Evolutionary conservation across 2,329 filamentous ascomycete genomes (phyloP), one percentile per base, ranked within the genome.

Genomic region (Colletotrichum gigasporum): DNA sequence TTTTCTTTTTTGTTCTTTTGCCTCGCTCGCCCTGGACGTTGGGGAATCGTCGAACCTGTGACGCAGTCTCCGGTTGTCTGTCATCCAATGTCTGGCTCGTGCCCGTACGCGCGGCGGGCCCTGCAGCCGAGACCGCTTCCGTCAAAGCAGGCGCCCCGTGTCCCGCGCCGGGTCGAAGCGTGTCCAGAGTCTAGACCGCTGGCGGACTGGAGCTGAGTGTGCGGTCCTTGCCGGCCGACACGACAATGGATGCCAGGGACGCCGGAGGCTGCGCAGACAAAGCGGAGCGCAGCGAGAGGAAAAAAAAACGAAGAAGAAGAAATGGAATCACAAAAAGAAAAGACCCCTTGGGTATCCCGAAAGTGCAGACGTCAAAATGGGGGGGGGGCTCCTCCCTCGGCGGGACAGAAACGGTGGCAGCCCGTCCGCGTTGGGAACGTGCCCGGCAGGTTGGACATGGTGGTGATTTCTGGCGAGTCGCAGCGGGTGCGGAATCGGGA

Each of bases 51-150:
- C 32, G 30, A 51, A 51, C 32, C 14, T 35, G 12, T 37, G 32
- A 37, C 48, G 32, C 32, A 24, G 32, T 8, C 51, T 34, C 14
- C n/a, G 8, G 39, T 22, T 12, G 59, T 63, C 59, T 52, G 45
- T 59, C 60, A 39, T 59, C 54, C 37, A 44, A 63, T 59, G 30
- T 63, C 14, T 22, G 39, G 48, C 22, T n/a, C 9, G 14, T 50
- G 34, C 14, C 7, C 26, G 50, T 44, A 47, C 35, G 44, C 28
- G 51, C 51, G 58, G 41, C 41, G 41, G 52, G 12, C 22, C 9
- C 44, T 57, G 58, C 30, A 32, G 45, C 54, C 60, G 54, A 44
- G 54, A 37, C 45, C 28, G 35, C 45, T 42, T n/a, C 30, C 35
- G 53, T 52, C 54, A 58, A 63, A 44, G 54, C 50, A 34, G 30